Base-by-base conservation (phyloP, 108 stramenopile species). In the Cyclotella cryptica region DNA sequence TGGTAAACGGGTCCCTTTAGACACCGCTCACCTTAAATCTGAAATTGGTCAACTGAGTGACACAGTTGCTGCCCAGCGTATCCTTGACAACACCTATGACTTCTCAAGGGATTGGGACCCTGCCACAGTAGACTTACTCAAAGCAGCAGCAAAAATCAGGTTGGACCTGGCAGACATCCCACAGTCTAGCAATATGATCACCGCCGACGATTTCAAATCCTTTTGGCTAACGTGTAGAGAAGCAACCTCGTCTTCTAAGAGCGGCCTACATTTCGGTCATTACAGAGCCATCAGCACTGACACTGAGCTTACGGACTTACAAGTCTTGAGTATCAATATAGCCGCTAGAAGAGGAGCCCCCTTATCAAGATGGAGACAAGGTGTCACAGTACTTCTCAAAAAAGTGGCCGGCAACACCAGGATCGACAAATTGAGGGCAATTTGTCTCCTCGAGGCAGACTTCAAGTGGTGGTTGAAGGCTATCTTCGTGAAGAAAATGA, bases 41-140 rank as follows among this genome's bases (percentile, higher is more conserved):
- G 72, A 80, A 13, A 9, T 73, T 0, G 79, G 79, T 0, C 39
- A 49, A 0, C 42, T 74, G 0, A 67, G 40, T 0, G 44, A 45
- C 44, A 45, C 44, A 45, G 44, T 12, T 12, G 44, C 44, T 9
- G 44, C 44, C 13, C 44, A 13, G 13, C 9, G 13, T 9, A 45
- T 45, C 9, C 44, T 45, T 12, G 44, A 45, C 13, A 13, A 13
- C 9, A 45, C 44, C 44, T 45, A 45, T 45, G 13, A 9, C 44
- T 45, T 45, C 44, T 13, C 44, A 45, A 9, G 11, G 9, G 44
- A 45, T 45, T 12, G 11, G 13, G 44, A 45, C 44, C 44, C 44
- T 13, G 44, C 44, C 44, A 9, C 13, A 13, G 13, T 45, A 45
- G 44, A 45, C 13, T 13, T 45, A 9, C 44, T 45, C 44, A 45